These are phyloP conservation scores for Jacaranda copaia DNA, from an alignment of 257 asterid genomes.

Conservation along the genomic window DNA sequence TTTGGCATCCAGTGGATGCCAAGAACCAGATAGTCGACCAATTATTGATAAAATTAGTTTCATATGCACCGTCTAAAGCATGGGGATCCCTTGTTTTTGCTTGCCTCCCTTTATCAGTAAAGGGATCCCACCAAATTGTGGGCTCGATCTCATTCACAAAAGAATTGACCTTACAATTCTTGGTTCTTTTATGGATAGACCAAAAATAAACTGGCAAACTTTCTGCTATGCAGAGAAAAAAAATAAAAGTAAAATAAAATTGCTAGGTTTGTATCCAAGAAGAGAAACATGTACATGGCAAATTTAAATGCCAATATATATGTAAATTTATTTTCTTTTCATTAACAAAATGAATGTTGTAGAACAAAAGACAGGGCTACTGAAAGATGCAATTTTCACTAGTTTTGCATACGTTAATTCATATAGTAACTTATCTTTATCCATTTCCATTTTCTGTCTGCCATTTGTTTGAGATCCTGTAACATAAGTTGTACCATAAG, in stretches of 20 bases:
- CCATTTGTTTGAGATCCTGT: not conserved
- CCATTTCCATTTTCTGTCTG: not conserved
- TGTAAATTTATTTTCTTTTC: not conserved
- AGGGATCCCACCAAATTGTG: no score
- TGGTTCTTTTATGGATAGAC: no score
- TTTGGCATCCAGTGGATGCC: no score
- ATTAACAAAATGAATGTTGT: not conserved
- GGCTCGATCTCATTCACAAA: no score
- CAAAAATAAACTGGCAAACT: no score
- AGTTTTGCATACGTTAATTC: not conserved
- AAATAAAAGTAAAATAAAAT: not conserved
- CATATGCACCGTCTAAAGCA: not conserved
- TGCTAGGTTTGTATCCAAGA: not conserved
- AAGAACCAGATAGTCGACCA: not conserved
- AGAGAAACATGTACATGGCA: not conserved
- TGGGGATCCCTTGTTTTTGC: not conserved
- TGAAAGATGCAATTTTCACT: not conserved
- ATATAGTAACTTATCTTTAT: slow-evolving; percentile 18
- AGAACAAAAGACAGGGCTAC: slow-evolving; percentile 18
- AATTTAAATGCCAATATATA: not conserved
- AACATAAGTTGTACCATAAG: not conserved
- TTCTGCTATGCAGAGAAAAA: no score
- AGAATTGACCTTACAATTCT: no score
- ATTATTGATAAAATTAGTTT: no score
- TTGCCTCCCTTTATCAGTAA: no score